A percentile compares a stretch with the other conserved stretches of the same genome.
phyloP scores from a whole-genome alignment of 192 early-diverging fungal species.

The Umbelopsis sp. region DNA sequence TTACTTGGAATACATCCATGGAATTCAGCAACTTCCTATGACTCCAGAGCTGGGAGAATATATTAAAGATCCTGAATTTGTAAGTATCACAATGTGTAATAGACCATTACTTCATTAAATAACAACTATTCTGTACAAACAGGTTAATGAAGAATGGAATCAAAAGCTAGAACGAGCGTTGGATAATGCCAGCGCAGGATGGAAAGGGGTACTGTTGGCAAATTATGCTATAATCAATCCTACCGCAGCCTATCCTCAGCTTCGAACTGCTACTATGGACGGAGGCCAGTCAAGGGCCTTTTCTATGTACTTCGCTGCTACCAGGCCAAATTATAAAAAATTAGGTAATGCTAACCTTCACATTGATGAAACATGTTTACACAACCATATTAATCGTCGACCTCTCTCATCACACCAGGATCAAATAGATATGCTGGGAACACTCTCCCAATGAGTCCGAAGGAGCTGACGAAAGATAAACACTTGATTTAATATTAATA shows the following conservation, averaged over 20 bases:
- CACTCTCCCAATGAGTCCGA: no score
- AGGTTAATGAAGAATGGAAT: slow-evolving; percentile 42
- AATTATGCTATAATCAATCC: slow-evolving; percentile 41
- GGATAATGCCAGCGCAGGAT: slow-evolving; percentile 15
- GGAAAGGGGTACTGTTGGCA: slow-evolving; percentile 33
- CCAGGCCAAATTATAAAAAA: slow-evolving; percentile 25
- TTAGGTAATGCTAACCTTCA: not conserved
- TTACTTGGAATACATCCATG: slow-evolving; percentile 39
- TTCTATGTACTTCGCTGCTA: slow-evolving; percentile 39
- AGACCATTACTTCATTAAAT: not conserved
- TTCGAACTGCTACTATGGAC: slow-evolving; percentile 27
- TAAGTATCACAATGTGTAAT: slow-evolving; percentile 8
- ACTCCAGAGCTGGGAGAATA: slow-evolving; percentile 36
- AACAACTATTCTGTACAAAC: not conserved
- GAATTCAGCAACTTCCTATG: slow-evolving; percentile 45
- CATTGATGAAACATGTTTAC: no score
- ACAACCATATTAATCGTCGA: not conserved
- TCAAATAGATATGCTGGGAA: not conserved
- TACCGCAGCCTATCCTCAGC: slow-evolving; percentile 27
- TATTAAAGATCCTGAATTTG: slow-evolving; percentile 33
- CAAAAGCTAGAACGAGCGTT: slow-evolving; percentile 23
- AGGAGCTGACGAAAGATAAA: no score
- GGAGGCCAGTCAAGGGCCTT: slow-evolving; percentile 38
- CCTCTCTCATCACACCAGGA: not conserved
- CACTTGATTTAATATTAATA: no score